Evolutionary conservation across 2,329 filamentous ascomycete species (phyloP).

Genomic region (Diaporthe velutina): DNA sequence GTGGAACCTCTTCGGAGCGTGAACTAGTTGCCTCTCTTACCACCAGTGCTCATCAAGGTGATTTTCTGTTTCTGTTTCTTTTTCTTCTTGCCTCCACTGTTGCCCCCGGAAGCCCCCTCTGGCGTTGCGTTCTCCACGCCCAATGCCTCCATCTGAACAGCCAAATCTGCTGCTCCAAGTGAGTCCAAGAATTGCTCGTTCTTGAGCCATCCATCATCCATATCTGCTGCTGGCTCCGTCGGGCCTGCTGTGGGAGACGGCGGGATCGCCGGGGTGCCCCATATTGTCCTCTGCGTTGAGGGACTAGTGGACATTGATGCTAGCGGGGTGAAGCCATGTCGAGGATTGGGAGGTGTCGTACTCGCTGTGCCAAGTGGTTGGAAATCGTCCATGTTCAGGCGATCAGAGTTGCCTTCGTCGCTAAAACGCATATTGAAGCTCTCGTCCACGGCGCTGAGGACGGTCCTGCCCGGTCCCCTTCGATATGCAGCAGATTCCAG

Average conservation of each 20-base stretch:
- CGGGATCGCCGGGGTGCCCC: slow-evolving; percentile 84
- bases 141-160: slow-evolving; percentile 70
- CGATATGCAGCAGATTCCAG: slow-evolving; percentile 79
- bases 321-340: slow-evolving; percentile 75
- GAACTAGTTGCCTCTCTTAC: slow-evolving; percentile 59
- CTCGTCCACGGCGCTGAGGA: slow-evolving; percentile 55
- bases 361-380: slow-evolving; percentile 69
- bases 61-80: slow-evolving; percentile 82
- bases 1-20: background rate
- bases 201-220: slow-evolving; percentile 87
- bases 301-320: slow-evolving; percentile 87
- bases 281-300: slow-evolving; percentile 82
- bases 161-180: slow-evolving; percentile 70
- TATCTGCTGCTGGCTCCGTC: slow-evolving; percentile 47
- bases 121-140: slow-evolving; percentile 51
- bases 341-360: slow-evolving; percentile 67
- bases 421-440: slow-evolving; percentile 48
- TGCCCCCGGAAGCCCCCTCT: slow-evolving; percentile 39
- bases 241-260: slow-evolving; percentile 66
- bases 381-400: slow-evolving; percentile 72
- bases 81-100: slow-evolving; percentile 58
- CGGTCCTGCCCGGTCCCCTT: slow-evolving; percentile 56
- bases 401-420: slow-evolving; percentile 47
- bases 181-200: slow-evolving; percentile 83
- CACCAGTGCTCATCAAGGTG: slow-evolving; percentile 77